Conservation (phyloP, 139 green algal genomes). For the Chlamydomonas sp. region DNA sequence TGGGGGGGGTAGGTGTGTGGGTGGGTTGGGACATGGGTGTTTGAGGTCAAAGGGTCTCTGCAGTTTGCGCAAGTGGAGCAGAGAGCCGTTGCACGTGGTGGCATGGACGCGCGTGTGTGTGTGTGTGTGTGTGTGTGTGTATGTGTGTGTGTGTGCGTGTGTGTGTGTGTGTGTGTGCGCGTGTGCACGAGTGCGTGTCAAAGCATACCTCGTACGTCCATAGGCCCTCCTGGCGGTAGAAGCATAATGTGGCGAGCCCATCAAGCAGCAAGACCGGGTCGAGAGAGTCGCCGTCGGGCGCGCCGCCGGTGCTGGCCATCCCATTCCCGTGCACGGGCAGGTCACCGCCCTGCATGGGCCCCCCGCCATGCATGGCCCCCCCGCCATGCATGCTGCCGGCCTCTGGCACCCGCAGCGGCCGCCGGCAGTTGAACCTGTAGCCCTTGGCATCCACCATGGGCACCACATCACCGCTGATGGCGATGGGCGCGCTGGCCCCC, state of each 20-base stretch:
- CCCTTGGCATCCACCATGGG: no score
- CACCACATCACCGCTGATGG: no score
- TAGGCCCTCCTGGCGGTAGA: constrained; percentile 69
- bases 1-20: no score
- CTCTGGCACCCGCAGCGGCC: no score
- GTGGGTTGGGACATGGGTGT: no score
- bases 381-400: no score
- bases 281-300: neutral
- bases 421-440: no score
- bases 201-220: constrained; percentile 77
- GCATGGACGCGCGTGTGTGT: neutral
- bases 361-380: no score
- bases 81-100: neutral
- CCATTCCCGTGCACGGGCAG: neutral
- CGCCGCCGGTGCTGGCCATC: neutral
- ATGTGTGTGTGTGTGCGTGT: neutral
- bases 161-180: neutral
- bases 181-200: neutral
- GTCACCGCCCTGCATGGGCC: no score
- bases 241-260: constrained; percentile 20
- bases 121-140: neutral
- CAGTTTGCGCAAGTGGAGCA: neutral
- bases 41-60: no score
- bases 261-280: constrained; percentile 22
- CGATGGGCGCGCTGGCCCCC: no score